Conservation (phyloP, 2,329 filamentous ascomycete species). For the Ceratocystis diversiconidia region DNA sequence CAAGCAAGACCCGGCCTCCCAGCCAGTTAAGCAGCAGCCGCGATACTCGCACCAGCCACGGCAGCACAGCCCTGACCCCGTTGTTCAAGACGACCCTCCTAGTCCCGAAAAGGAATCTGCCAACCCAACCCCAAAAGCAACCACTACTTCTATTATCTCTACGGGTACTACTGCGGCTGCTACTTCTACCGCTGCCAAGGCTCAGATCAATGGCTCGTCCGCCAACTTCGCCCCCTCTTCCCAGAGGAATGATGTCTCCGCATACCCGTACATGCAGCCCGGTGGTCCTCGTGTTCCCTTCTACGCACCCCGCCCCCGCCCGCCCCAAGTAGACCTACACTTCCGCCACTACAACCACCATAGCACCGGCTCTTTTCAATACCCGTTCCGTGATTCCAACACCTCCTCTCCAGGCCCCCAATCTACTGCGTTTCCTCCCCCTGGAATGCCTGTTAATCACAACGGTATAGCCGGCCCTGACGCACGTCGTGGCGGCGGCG, state of each 20-base stretch:
- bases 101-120: not conserved
- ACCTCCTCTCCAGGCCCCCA: conserved; percentile 43
- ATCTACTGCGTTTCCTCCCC: conserved; percentile 34
- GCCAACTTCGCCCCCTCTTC: conserved; percentile 8
- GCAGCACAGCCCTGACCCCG: not conserved
- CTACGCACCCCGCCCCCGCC: conserved; percentile 13
- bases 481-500: conserved; percentile 23
- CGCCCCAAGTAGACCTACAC: conserved; percentile 19
- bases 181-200: not conserved
- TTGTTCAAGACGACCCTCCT: not conserved
- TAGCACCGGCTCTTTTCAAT: conserved; percentile 42
- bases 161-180: too few species aligned
- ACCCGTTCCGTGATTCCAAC: conserved; percentile 41
- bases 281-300: conserved; percentile 1
- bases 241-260: not conserved
- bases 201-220: conserved; percentile 5
- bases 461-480: conserved; percentile 23
- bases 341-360: conserved; percentile 26
- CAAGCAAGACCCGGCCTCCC: not conserved
- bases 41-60: not conserved
- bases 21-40: not conserved
- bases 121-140: not conserved
- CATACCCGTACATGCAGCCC: conserved; percentile 7
- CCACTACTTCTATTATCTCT: not conserved
- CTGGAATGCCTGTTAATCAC: conserved; percentile 27